These are phyloP conservation scores for Mytilinidion resinicola DNA, from an alignment of 495 filamentous ascomycete species.

Conservation along the genomic window DNA sequence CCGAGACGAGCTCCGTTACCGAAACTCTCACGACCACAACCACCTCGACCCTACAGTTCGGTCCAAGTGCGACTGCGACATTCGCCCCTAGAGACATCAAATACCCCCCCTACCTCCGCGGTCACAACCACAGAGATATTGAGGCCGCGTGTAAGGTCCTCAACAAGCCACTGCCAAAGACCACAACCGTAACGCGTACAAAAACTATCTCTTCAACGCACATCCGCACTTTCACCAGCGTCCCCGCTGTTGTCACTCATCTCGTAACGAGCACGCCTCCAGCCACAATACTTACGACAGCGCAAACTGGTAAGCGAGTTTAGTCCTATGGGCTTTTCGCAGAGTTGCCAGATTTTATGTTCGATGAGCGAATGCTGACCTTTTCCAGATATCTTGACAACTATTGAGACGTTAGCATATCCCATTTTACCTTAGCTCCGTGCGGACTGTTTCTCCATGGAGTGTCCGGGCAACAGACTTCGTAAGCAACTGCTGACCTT, in stretches of 20 bases:
- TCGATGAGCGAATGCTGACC: too few species aligned
- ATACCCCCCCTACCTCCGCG: background rate
- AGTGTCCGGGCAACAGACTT: too few species aligned
- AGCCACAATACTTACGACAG: background rate
- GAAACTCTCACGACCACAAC: background rate
- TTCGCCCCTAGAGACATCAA: background rate
- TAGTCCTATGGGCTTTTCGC: too few species aligned
- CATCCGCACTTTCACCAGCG: background rate
- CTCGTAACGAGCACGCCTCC: background rate
- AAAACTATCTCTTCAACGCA: background rate
- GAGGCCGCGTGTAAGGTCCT: background rate
- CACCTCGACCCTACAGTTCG: background rate
- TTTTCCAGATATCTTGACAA: too few species aligned
- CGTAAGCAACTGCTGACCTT: too few species aligned
- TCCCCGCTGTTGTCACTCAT: background rate
- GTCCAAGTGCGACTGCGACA: background rate
- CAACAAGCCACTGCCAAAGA: background rate
- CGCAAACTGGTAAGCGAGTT: too few species aligned
- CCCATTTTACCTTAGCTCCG: too few species aligned
- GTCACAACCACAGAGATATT: background rate
- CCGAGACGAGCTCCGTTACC: background rate
- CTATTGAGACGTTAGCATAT: too few species aligned
- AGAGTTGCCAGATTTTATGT: too few species aligned
- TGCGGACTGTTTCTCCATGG: too few species aligned
- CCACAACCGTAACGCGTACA: background rate